Conservation (phyloP, 163 green algal genomes). For the Coccomyxa subellipsoidea region DNA sequence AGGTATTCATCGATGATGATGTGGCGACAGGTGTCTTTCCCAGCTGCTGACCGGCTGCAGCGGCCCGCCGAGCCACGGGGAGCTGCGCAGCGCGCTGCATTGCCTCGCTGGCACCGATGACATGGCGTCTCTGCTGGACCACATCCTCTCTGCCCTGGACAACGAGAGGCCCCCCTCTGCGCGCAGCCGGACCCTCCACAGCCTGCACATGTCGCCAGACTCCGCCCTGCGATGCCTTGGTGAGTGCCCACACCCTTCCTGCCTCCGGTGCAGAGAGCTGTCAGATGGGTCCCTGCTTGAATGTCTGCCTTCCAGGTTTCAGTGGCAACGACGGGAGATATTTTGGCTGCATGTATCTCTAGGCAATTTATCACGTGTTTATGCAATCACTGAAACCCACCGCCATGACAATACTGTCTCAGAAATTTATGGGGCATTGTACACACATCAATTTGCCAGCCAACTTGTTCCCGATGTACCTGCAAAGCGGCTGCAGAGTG, state of each 20-base stretch:
- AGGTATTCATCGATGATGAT: too few species aligned
- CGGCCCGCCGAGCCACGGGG: constrained; percentile 6
- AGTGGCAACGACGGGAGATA: not conserved
- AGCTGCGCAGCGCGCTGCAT: not conserved
- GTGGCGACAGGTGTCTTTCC: not conserved
- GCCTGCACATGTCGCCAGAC: not conserved
- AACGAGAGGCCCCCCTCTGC: not conserved
- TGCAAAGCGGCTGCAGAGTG: too few species aligned
- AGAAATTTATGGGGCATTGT: too few species aligned
- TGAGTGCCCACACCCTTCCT: not conserved
- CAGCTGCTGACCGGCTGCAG: constrained; percentile 21
- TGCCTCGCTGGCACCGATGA: not conserved
- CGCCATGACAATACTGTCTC: too few species aligned
- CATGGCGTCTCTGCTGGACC: not conserved
- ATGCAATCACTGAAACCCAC: too few species aligned
- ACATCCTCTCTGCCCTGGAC: not conserved
- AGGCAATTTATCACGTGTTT: too few species aligned
- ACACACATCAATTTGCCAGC: too few species aligned
- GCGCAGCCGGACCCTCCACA: not conserved
- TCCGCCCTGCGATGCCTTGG: not conserved
- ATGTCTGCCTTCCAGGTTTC: not conserved
- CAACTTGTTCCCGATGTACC: too few species aligned
- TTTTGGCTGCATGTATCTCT: not conserved
- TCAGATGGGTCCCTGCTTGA: not conserved
- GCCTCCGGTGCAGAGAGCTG: not conserved